Percentiles rank a stretch among this genome's conserved stretches.
Conservation (phyloP, 2,329 filamentous ascomycete genomes). For the Furcasterigmium sp. region DNA sequence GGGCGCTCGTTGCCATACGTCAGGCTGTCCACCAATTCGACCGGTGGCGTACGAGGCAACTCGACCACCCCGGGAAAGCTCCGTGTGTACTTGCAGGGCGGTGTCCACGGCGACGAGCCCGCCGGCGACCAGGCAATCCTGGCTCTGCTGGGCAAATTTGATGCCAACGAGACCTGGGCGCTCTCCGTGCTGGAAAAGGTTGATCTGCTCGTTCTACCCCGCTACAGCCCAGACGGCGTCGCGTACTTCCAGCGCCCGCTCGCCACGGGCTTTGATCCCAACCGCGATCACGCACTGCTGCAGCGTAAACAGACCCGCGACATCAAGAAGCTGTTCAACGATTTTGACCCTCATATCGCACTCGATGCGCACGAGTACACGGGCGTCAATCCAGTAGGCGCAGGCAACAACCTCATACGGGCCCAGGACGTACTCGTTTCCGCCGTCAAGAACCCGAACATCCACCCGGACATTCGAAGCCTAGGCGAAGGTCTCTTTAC, state of each 20-base stretch:
- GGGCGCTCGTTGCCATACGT: slow-evolving; percentile 15
- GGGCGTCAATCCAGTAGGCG: slow-evolving; percentile 3
- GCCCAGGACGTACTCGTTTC: slow-evolving; percentile 6
- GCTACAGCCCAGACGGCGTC: slow-evolving; percentile 21
- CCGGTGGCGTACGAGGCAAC: slow-evolving; percentile 9
- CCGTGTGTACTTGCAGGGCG: slow-evolving; percentile 6
- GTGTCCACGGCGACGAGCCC: slow-evolving; percentile 2
- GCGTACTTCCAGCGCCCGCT: slow-evolving; percentile 11
- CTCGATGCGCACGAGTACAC: slow-evolving; percentile 8
- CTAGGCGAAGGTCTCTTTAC: slow-evolving; percentile 6
- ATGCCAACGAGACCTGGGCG: slow-evolving; percentile 5
- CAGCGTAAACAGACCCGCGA: slow-evolving; percentile 5
- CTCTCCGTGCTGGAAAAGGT: slow-evolving; percentile 4
- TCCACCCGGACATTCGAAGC: slow-evolving; percentile 4
- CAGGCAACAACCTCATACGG: slow-evolving; percentile 1
- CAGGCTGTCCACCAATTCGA: slow-evolving; percentile 8
- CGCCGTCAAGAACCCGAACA: slow-evolving; percentile 6
- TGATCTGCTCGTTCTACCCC: slow-evolving; percentile 5
- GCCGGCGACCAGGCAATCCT: slow-evolving; percentile 1
- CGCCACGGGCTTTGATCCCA: slow-evolving; percentile 6
- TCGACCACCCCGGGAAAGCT: slow-evolving; percentile 7
- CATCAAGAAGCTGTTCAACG: slow-evolving; percentile 5
- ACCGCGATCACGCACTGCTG: slow-evolving; percentile 7
- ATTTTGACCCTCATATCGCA: slow-evolving; percentile 7
- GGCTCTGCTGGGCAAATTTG: slow-evolving; percentile 6